Evolutionary conservation across 768 basidiomycete genomes (phyloP).

Genomic region (Cyclocybe aegerita): DNA sequence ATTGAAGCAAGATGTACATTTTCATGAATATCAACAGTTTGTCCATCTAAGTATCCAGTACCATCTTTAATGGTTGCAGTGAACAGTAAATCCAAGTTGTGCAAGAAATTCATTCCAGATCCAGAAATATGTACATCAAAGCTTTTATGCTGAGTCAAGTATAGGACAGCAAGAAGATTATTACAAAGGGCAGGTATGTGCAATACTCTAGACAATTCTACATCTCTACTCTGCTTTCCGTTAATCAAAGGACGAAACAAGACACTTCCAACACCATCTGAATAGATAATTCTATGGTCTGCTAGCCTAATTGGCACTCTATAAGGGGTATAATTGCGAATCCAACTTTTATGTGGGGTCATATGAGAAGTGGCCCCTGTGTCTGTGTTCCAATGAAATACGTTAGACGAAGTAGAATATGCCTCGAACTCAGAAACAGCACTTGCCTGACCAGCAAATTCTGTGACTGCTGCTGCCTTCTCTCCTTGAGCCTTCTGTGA

Average conservation of each 20-base stretch:
- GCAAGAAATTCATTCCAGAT: neutral
- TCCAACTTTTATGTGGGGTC: no score
- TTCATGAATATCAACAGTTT: slow-evolving; percentile 7
- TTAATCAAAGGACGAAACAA: neutral
- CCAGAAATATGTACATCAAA: slow-evolving; percentile 7
- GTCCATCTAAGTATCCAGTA: slow-evolving; percentile 10
- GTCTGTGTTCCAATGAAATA: neutral
- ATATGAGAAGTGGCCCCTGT: neutral
- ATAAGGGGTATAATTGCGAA: slow-evolving; percentile 2
- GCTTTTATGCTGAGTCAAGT: slow-evolving; percentile 4
- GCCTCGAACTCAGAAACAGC: no score
- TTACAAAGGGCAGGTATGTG: slow-evolving; percentile 7
- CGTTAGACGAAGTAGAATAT: no score
- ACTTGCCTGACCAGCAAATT: no score
- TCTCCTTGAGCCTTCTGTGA: no score
- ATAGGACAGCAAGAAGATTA: slow-evolving; percentile 8
- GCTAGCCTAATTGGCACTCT: slow-evolving; percentile 4
- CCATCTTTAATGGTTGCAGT: slow-evolving; percentile 1
- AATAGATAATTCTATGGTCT: slow-evolving; percentile 8
- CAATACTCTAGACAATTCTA: slow-evolving; percentile 10
- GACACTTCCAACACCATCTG: slow-evolving; percentile 4
- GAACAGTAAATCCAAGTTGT: neutral
- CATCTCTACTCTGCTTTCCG: slow-evolving; percentile 1
- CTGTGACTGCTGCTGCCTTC: no score
- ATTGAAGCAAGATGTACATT: slow-evolving; percentile 17